Evolutionary conservation across 257 asterid genomes (phyloP).

Genomic region (Gentiana macrophylla): DNA sequence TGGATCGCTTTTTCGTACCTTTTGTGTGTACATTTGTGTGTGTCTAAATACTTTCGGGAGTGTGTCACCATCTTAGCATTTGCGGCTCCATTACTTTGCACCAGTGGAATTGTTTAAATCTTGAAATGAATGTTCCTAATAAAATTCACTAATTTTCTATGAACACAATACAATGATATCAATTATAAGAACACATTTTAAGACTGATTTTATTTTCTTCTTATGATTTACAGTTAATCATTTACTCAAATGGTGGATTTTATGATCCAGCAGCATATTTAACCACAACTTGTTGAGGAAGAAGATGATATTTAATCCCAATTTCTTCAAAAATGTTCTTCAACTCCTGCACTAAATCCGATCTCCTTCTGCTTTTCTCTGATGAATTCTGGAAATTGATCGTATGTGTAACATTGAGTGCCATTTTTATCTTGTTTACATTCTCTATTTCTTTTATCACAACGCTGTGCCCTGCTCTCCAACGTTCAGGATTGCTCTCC

Average conservation of each 20-base stretch:
- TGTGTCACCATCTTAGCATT: too few species aligned
- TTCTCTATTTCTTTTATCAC: constrained; percentile 50
- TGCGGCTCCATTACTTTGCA: too few species aligned
- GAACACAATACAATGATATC: too few species aligned
- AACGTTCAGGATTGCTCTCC: constrained; percentile 61
- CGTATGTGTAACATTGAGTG: constrained; percentile 45
- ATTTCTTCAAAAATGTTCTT: constrained; percentile 47
- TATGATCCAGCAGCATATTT: constrained; percentile 16
- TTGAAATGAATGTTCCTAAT: too few species aligned
- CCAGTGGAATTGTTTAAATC: too few species aligned
- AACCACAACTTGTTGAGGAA: constrained; percentile 48
- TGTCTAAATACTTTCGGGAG: too few species aligned
- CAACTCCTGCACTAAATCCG: constrained; percentile 47
- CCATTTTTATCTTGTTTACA: constrained; percentile 54
- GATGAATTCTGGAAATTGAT: constrained; percentile 41
- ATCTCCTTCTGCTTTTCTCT: constrained; percentile 40
- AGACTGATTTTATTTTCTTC: too few species aligned
- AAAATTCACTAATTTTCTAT: too few species aligned
- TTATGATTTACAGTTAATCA: too few species aligned
- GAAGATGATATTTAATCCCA: constrained; percentile 44
- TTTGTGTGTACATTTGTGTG: too few species aligned
- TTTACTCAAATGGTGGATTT: not conserved
- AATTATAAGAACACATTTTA: too few species aligned
- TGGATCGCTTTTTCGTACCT: too few species aligned
- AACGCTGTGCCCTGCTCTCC: constrained; percentile 52